Base-by-base conservation (phyloP, 345 rosid genomes). In the Kernera saxatilis region DNA sequence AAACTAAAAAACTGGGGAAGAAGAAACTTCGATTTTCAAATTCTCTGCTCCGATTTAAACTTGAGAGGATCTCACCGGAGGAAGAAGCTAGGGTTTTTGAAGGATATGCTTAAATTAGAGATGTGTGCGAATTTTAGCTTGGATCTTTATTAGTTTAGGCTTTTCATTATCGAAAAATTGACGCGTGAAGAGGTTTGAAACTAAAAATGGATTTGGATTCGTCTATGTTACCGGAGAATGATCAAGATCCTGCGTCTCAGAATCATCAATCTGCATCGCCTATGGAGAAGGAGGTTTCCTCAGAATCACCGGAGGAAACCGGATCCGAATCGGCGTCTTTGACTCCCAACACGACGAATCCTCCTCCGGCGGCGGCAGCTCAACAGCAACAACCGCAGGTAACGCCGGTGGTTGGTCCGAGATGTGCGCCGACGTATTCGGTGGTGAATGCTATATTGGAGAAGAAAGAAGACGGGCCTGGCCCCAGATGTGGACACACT, bases 401-500 rank as follows among this genome's bases (percentile, higher is more conserved):
- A 67, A 67, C 79, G 26, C 72, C 82, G 4, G 87, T 83, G 76
- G 87, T 64, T 36, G 98, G 97, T 35, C 97, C 98, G 40, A 88
- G 97, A 78, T 87, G 85, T 29, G 99, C 99, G 23, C 99, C 99
- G 12, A 79, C 84, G 61, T 91, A 89, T 64, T 83, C 96, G 62
- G 86, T 84, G 48, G 97, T 91, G 74, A 86, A 88, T 78, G 93
- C 92, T 29, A 70, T 84, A 50, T 49, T 89, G 21, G 99, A 94
- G 81, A 90, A 92, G 81, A 85, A 88, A 78, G 98, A 91, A 56
- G 99, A 94, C 52, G 95, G 98, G 5, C 96, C 99, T 1, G 99
- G 99, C 11, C 99, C 97, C 10, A 80, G 99, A 79, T 94, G 99
- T 40, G 99, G 99, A 19, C 99, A 94, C 70, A 89, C 99, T 12